These are phyloP conservation scores for Daldinia sp. DNA, from an alignment of 2,329 filamentous ascomycete species.

Conservation along the genomic window DNA sequence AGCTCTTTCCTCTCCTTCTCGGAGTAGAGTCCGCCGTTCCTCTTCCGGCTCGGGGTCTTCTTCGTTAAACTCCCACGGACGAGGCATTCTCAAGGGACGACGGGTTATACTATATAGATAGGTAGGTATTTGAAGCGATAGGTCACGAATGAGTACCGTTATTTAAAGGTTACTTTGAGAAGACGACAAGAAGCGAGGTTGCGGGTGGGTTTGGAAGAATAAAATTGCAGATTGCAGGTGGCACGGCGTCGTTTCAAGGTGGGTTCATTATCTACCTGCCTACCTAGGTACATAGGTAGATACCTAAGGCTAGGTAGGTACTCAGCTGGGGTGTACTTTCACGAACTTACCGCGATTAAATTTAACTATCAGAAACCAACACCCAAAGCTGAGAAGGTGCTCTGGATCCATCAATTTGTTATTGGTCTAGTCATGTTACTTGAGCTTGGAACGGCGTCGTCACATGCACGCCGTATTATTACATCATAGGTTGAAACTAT, in stretches of 20 bases:
- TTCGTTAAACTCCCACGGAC: conserved; percentile 23
- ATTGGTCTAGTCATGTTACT: neutral
- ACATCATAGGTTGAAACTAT: neutral
- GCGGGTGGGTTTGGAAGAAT: neutral
- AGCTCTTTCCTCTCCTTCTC: conserved; percentile 57
- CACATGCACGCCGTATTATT: neutral
- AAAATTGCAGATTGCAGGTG: neutral
- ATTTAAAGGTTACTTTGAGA: neutral
- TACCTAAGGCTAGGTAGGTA: too few species aligned
- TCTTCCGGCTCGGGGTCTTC: conserved; percentile 30
- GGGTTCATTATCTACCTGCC: too few species aligned
- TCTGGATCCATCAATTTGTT: neutral
- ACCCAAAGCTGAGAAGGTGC: neutral
- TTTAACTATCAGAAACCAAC: too few species aligned
- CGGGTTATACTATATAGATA: neutral
- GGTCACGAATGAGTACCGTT: neutral
- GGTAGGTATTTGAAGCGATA: neutral
- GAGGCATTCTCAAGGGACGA: conserved; percentile 9
- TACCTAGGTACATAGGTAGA: too few species aligned
- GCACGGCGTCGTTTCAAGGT: neutral
- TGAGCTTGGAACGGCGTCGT: neutral
- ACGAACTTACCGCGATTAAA: too few species aligned
- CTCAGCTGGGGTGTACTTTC: neutral
- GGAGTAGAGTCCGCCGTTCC: conserved; percentile 56
- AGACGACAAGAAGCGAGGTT: neutral